Conservation (phyloP, 2,329 filamentous ascomycete species). For the Diaporthe nobilis region DNA sequence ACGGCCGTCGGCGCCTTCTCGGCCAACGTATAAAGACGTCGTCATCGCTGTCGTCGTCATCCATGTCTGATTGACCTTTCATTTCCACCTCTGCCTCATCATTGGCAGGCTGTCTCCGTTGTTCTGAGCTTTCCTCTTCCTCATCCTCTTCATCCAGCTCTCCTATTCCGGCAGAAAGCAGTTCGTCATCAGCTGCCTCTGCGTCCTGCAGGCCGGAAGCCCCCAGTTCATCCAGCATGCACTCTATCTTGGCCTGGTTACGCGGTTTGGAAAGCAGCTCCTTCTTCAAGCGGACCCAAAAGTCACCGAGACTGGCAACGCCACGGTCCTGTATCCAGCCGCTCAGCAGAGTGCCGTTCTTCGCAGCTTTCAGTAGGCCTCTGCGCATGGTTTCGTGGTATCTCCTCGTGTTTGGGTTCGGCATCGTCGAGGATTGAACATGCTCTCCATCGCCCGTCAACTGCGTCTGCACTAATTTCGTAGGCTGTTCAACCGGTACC, state of each 20-base stretch:
- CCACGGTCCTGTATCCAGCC: neutral
- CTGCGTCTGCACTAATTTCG: neutral
- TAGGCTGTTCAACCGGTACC: neutral
- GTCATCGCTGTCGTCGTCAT: constrained; percentile 1
- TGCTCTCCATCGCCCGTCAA: neutral
- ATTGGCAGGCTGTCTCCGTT: neutral
- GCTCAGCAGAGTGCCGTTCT: neutral
- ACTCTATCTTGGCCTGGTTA: constrained; percentile 1
- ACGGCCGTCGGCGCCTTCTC: neutral
- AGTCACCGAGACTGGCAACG: neutral
- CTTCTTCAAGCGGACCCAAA: constrained; percentile 3
- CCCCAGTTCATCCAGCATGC: constrained; percentile 7
- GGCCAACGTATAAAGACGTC: constrained; percentile 1
- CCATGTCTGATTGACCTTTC: neutral
- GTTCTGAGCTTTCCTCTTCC: neutral
- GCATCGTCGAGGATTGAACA: neutral
- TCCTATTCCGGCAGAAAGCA: neutral
- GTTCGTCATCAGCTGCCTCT: neutral
- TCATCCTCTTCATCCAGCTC: neutral
- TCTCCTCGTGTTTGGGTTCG: neutral
- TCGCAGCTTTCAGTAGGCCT: constrained; percentile 9
- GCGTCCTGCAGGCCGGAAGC: neutral
- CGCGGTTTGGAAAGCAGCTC: neutral
- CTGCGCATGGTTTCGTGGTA: neutral
- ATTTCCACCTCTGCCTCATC: neutral